Evolutionary conservation across 1,284 basidiomycete species (phyloP).

Genomic region (Erythrobasidium hasegawianum): DNA sequence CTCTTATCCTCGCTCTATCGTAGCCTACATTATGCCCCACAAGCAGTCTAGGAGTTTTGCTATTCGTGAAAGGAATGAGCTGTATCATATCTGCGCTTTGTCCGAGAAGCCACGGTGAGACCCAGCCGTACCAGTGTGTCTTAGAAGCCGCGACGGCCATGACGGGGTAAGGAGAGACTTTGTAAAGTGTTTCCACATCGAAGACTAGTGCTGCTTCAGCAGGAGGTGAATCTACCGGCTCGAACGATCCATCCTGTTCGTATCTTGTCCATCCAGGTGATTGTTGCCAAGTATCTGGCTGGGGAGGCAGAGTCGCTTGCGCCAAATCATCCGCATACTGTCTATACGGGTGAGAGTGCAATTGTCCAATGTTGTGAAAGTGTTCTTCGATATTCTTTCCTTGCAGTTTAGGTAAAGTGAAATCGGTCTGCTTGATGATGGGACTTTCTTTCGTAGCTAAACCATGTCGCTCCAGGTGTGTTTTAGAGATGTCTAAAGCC

Average conservation of each 20-base stretch:
- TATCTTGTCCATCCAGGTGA: slow-evolving; percentile 90
- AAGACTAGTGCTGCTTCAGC: slow-evolving; percentile 77
- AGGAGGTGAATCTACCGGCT: slow-evolving; percentile 47
- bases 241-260: slow-evolving; percentile 52
- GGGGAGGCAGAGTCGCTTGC: slow-evolving; percentile 60
- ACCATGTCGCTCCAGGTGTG: slow-evolving; percentile 73
- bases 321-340: slow-evolving; percentile 66
- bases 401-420: slow-evolving; percentile 78
- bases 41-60: slow-evolving; percentile 59
- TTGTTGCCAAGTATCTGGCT: slow-evolving; percentile 64
- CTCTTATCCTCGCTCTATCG: slow-evolving; percentile 75
- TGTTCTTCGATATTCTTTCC: slow-evolving; percentile 82
- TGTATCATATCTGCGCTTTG: slow-evolving; percentile 64
- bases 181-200: slow-evolving; percentile 84
- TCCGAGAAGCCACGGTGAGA: slow-evolving; percentile 85
- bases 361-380: slow-evolving; percentile 73
- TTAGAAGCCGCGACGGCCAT: slow-evolving; percentile 84
- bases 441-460: slow-evolving; percentile 58
- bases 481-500: slow-evolving; percentile 69
- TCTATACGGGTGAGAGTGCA: slow-evolving; percentile 76
- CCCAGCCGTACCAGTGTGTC: slow-evolving; percentile 91
- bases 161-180: slow-evolving; percentile 73
- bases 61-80: slow-evolving; percentile 65
- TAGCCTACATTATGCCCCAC: slow-evolving; percentile 96
- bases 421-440: slow-evolving; percentile 65